These are phyloP conservation scores for Spathaspora girioi DNA, from an alignment of 805 yeast genomes.

Conservation along the genomic window DNA sequence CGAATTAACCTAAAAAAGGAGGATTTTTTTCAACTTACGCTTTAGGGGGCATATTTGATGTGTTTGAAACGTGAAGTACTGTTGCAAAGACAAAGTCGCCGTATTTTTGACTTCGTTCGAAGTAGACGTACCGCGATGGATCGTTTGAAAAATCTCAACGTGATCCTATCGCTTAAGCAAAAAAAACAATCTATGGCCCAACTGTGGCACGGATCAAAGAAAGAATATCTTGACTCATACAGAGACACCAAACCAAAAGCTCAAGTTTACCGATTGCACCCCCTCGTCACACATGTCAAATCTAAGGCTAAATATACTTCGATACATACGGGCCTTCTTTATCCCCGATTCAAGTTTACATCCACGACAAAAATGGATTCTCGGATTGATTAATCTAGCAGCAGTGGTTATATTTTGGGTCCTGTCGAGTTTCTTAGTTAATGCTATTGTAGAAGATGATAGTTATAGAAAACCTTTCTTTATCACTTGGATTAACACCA, in stretches of 20 bases:
- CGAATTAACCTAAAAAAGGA: neutral
- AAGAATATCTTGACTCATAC: neutral
- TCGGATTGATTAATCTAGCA: conserved; percentile 70
- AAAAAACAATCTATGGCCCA: neutral
- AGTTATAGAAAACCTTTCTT: conserved; percentile 85
- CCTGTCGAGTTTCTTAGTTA: conserved; percentile 78
- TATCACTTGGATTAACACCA: conserved; percentile 88
- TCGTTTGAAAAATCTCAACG: neutral
- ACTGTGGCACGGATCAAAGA: neutral
- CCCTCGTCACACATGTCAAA: conserved; percentile 1
- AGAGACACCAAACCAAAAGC: neutral
- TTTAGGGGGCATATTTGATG: conserved; percentile 6
- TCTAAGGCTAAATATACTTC: conserved; percentile 3
- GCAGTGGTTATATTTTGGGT: conserved; percentile 90
- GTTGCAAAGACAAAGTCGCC: neutral
- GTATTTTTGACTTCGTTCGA: neutral
- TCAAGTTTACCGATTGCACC: no score
- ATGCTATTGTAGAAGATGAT: conserved; percentile 65
- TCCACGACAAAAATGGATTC: conserved; percentile 55
- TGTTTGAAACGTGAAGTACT: neutral
- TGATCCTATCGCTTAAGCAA: neutral
- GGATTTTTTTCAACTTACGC: conserved; percentile 4
- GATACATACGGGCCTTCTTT: conserved; percentile 16
- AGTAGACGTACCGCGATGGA: neutral
- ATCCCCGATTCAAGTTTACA: conserved; percentile 20